Evolutionary conservation across 805 yeast species (phyloP).

Genomic region (Teunomyces pallodes): DNA sequence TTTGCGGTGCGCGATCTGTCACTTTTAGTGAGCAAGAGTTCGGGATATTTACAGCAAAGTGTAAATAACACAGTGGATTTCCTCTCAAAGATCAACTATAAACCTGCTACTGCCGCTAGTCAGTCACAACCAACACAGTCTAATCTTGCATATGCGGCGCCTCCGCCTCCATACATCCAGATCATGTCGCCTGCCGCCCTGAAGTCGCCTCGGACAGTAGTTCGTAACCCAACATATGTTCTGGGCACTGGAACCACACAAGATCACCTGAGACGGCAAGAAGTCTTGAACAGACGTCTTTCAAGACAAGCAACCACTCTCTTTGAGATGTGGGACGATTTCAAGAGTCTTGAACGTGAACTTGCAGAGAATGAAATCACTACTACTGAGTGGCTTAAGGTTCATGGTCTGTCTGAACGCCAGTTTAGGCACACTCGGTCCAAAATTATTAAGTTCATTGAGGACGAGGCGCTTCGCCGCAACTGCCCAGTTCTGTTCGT

Average conservation of each 20-base stretch:
- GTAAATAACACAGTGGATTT: constrained; percentile 16
- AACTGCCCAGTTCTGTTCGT: constrained; percentile 17
- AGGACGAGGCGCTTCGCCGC: constrained; percentile 25
- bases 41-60: constrained; percentile 12
- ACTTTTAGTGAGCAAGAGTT: not conserved
- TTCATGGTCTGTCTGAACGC: constrained; percentile 28
- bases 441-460: constrained; percentile 28
- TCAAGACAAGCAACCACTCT: constrained; percentile 27
- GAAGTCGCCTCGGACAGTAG: not conserved
- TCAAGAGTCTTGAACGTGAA: constrained; percentile 24
- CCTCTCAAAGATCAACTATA: constrained; percentile 12
- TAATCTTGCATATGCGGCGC: constrained; percentile 5
- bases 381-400: constrained; percentile 29
- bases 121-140: constrained; percentile 2
- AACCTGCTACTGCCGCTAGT: constrained; percentile 2
- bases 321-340: constrained; percentile 35
- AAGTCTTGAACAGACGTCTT: constrained; percentile 20
- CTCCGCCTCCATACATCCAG: constrained; percentile 4
- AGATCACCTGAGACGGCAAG: constrained; percentile 15
- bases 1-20: constrained; percentile 12
- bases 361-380: constrained; percentile 22
- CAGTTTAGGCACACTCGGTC: constrained; percentile 28
- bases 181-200: not conserved
- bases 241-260: not conserved
- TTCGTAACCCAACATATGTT: not conserved